Conservation (phyloP, 495 filamentous ascomycete species). For the Lasiosphaeris hirsuta region DNA sequence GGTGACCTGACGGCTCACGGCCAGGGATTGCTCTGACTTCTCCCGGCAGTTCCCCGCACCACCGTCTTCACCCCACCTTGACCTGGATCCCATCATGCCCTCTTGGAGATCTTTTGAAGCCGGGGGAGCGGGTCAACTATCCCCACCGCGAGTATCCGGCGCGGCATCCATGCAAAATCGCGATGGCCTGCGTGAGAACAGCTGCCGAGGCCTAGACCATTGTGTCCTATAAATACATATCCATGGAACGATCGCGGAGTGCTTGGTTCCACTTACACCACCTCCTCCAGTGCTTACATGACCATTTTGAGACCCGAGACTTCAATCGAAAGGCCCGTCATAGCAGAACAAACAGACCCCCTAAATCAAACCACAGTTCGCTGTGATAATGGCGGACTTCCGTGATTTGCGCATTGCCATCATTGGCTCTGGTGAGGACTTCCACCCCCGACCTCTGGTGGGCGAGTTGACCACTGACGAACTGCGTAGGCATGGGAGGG, state of each 20-base stretch:
- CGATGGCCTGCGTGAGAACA: constrained; percentile 1
- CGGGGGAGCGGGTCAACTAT: constrained; percentile 12
- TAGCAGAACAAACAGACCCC: neutral
- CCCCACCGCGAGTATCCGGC: constrained; percentile 4
- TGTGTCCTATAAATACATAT: no score
- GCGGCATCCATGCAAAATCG: constrained; percentile 6
- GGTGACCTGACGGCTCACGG: neutral
- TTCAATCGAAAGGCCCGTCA: neutral
- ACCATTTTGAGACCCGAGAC: no score
- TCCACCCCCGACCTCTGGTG: neutral
- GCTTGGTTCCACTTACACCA: neutral
- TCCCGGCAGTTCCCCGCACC: constrained; percentile 21
- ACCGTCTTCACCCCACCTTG: constrained; percentile 19
- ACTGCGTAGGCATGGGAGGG: constrained; percentile 67
- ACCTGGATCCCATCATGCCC: constrained; percentile 1
- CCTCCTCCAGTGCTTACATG: neutral
- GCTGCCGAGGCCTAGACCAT: constrained; percentile 18
- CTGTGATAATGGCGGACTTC: constrained; percentile 36
- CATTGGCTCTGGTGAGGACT: constrained; percentile 41
- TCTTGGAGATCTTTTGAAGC: neutral
- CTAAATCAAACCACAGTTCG: neutral
- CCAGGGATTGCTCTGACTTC: constrained; percentile 9
- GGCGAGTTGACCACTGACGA: constrained; percentile 1
- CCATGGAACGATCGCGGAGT: no score
- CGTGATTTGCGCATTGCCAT: constrained; percentile 41